Conservation (phyloP, 169 alveolate species). For the Plasmodium chabaudi region DNA sequence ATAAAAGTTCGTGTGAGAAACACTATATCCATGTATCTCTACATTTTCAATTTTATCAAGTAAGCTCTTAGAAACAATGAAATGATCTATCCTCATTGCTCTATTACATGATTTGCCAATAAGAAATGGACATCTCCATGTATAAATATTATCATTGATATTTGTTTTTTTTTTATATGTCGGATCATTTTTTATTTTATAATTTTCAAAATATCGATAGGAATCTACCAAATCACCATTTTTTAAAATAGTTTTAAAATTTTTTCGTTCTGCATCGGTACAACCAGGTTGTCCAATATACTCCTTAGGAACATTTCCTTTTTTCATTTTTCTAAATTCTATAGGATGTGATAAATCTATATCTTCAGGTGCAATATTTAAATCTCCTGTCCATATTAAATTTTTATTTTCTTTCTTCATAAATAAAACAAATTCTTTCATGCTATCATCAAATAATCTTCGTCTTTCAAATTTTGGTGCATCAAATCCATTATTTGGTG, state of each 20-base stretch:
- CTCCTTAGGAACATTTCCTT: conserved; percentile 72
- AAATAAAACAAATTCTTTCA: conserved; percentile 36
- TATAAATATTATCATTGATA: conserved; percentile 63
- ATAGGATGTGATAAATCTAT: conserved; percentile 60
- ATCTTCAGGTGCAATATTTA: conserved; percentile 75
- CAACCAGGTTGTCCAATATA: conserved; percentile 73
- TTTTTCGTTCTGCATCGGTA: conserved; percentile 66
- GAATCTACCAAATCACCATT: conserved; percentile 55
- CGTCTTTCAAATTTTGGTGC: conserved; percentile 40
- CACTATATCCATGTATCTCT: conserved; percentile 65
- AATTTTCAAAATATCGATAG: conserved; percentile 31
- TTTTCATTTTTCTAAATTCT: conserved; percentile 70
- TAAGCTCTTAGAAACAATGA: conserved; percentile 46
- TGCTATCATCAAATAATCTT: conserved; percentile 48
- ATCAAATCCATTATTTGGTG: conserved; percentile 74
- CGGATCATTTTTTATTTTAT: not conserved
- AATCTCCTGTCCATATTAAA: conserved; percentile 72
- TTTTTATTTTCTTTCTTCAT: conserved; percentile 12
- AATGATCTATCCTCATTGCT: conserved; percentile 73
- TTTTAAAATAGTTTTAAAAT: conserved; percentile 34
- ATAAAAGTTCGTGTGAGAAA: conserved; percentile 53
- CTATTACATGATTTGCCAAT: conserved; percentile 53
- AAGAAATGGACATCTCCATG: conserved; percentile 71
- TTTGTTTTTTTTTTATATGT: not conserved
- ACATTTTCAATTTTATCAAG: conserved; percentile 23